phyloP scores from a whole-genome alignment of 768 basidiomycete species.

The Strobilomyces dryophilus region DNA sequence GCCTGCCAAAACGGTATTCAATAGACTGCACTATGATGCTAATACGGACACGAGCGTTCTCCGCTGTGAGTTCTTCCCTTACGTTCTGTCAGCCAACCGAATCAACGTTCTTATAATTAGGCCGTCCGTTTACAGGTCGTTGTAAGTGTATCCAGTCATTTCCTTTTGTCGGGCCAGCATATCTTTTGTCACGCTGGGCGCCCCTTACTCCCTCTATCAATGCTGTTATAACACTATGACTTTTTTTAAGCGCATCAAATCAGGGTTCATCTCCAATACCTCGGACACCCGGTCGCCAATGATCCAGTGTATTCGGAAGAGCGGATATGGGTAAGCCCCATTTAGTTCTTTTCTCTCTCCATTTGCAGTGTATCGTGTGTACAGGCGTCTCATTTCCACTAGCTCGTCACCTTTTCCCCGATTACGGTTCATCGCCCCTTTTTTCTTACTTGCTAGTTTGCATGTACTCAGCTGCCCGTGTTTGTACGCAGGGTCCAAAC shows the following conservation, averaged over 20 bases:
- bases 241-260: conserved; percentile 81
- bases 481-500: conserved; percentile 51
- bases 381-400: not conserved
- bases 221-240: conserved; percentile 3
- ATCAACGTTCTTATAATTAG: conserved; percentile 34
- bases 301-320: conserved; percentile 88
- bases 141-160: conserved; percentile 50
- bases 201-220: not conserved
- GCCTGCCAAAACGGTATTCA: conserved; percentile 89
- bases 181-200: not conserved
- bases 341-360: not conserved
- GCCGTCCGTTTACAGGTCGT: conserved; percentile 85
- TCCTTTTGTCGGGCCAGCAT: not conserved
- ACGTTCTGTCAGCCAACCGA: not conserved
- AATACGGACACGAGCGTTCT: conserved; percentile 83
- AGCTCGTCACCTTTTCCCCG: not conserved
- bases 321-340: conserved; percentile 63
- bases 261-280: conserved; percentile 91
- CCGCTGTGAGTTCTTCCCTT: conserved; percentile 50
- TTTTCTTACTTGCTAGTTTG: not conserved
- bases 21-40: conserved; percentile 72
- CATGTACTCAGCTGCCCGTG: conserved; percentile 1
- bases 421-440: not conserved
- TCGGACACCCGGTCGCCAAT: conserved; percentile 92
- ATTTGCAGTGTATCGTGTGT: not conserved